phyloP scores from a whole-genome alignment of 108 stramenopile species.

The Cafeteria roenbergensis region DNA sequence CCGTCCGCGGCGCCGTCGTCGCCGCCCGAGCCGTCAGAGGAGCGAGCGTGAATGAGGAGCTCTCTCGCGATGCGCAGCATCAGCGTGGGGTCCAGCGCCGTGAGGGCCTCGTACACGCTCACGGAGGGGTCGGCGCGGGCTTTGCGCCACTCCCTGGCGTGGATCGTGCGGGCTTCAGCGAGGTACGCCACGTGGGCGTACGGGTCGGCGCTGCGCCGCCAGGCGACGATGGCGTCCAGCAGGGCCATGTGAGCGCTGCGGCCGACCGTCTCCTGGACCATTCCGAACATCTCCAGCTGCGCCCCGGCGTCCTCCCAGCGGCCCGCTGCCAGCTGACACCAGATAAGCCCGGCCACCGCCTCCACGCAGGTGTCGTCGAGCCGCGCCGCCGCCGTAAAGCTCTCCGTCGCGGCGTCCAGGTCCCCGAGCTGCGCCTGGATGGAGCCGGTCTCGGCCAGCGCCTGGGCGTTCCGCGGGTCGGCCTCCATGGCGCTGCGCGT shows the following conservation, averaged over 20 bases:
- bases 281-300: constrained; percentile 45
- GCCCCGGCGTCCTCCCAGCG: constrained; percentile 42
- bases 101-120: constrained; percentile 15
- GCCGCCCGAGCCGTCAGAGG: neutral
- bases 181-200: constrained; percentile 17
- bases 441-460: constrained; percentile 28
- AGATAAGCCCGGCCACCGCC: constrained; percentile 36
- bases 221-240: constrained; percentile 37
- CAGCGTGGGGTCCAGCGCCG: constrained; percentile 33
- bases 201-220: constrained; percentile 16
- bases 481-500: constrained; percentile 15
- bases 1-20: neutral
- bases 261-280: constrained; percentile 38
- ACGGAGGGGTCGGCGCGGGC: neutral
- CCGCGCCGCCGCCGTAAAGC: constrained; percentile 28
- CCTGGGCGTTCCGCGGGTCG: constrained; percentile 1
- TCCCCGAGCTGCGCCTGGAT: constrained; percentile 30
- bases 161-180: constrained; percentile 24
- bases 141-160: neutral
- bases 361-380: constrained; percentile 32
- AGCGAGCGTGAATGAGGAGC: constrained; percentile 18
- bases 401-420: constrained; percentile 28
- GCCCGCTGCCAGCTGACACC: constrained; percentile 36
- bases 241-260: constrained; percentile 28
- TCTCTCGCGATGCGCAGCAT: constrained; percentile 42